These are phyloP conservation scores for Microdochium trichocladiopsis DNA, from an alignment of 2,329 filamentous ascomycete species.

Conservation along the genomic window DNA sequence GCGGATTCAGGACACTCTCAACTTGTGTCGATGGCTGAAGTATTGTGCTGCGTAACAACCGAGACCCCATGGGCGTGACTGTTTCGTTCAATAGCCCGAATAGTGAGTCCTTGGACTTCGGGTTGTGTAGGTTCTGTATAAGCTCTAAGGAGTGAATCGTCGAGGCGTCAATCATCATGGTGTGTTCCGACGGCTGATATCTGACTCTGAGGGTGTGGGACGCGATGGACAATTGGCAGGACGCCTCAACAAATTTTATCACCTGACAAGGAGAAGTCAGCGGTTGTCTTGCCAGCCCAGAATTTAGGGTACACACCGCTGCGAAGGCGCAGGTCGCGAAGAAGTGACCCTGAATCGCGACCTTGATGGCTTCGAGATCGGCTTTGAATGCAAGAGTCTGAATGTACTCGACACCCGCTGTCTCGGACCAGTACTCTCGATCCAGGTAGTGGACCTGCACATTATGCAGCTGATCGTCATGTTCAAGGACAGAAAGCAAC, in stretches of 20 bases:
- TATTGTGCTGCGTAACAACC: slow-evolving; percentile 78
- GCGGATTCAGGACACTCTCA: slow-evolving; percentile 55
- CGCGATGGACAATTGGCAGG: slow-evolving; percentile 61
- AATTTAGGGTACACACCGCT: slow-evolving; percentile 50
- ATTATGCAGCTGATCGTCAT: slow-evolving; percentile 53
- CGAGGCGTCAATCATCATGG: slow-evolving; percentile 92
- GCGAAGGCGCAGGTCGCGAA: slow-evolving; percentile 81
- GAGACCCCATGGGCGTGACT: slow-evolving; percentile 77
- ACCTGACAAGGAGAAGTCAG: slow-evolving; percentile 42
- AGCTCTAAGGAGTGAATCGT: slow-evolving; percentile 84
- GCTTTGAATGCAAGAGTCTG: slow-evolving; percentile 71
- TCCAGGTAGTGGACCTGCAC: slow-evolving; percentile 59
- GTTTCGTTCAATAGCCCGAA: slow-evolving; percentile 84
- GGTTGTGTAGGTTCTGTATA: slow-evolving; percentile 74
- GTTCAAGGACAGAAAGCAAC: slow-evolving; percentile 63
- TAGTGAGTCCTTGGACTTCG: slow-evolving; percentile 74
- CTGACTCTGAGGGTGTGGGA: slow-evolving; percentile 77
- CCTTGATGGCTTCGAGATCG: slow-evolving; percentile 74
- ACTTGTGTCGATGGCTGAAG: slow-evolving; percentile 77
- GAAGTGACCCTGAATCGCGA: slow-evolving; percentile 75
- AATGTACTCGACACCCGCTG: slow-evolving; percentile 68
- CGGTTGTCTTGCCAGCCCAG: slow-evolving; percentile 12
- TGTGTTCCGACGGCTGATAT: slow-evolving; percentile 82
- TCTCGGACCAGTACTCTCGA: slow-evolving; percentile 78
- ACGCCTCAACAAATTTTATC: slow-evolving; percentile 72